A percentile compares a stretch with the other conserved stretches of the same genome.
phyloP scores from a whole-genome alignment of 1,284 basidiomycete species.

The Xerocomus minutiporus region DNA sequence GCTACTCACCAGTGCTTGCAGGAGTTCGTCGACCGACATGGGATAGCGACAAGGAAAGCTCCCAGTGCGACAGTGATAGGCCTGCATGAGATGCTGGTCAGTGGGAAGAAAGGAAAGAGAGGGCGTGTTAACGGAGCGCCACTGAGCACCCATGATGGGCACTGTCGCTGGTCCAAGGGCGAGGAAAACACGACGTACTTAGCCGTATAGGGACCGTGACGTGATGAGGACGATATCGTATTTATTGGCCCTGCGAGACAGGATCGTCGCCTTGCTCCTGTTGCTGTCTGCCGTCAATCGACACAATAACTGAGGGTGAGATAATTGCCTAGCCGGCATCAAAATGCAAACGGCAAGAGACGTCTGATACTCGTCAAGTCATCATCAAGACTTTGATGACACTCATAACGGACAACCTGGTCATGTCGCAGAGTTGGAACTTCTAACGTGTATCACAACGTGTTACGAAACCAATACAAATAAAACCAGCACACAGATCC shows the following conservation, averaged over 20 bases:
- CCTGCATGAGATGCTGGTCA: conserved; percentile 9
- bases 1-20: conserved; percentile 10
- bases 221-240: neutral
- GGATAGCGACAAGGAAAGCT: conserved; percentile 3
- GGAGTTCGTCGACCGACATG: conserved; percentile 12
- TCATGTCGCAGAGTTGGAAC: too few species aligned
- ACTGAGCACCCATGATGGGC: neutral
- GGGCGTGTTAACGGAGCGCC: neutral
- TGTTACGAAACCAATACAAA: neutral
- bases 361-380: too few species aligned
- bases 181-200: conserved; percentile 1
- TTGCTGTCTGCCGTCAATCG: too few species aligned
- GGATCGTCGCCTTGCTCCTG: neutral
- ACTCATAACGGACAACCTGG: too few species aligned
- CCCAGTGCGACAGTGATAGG: conserved; percentile 1
- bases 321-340: neutral
- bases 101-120: neutral
- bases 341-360: neutral
- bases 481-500: neutral
- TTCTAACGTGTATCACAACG: neutral
- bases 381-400: too few species aligned
- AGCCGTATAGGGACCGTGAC: neutral
- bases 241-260: neutral
- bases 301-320: neutral
- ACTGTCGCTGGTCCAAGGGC: neutral